Evolutionary conservation across 495 filamentous ascomycete genomes (phyloP).

Genomic region (Podospora conica): DNA sequence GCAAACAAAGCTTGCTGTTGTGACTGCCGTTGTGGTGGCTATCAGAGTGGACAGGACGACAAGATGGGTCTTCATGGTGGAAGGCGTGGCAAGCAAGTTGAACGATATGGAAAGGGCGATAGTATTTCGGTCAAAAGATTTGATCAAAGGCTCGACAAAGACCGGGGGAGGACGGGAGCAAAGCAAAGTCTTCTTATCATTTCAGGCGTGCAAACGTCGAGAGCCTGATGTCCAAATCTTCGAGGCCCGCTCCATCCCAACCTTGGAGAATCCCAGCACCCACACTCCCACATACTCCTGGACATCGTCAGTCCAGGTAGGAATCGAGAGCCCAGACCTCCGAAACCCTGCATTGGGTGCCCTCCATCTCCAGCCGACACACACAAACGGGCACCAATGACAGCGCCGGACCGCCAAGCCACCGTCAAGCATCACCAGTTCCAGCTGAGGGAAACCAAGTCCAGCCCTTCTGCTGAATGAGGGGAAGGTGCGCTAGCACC

Average conservation of each 20-base stretch:
- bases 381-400: background rate
- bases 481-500: too few species aligned
- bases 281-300: background rate
- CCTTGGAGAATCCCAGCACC: background rate
- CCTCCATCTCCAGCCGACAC: background rate
- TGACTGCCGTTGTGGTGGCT: background rate
- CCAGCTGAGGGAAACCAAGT: background rate
- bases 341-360: background rate
- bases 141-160: too few species aligned
- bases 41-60: background rate
- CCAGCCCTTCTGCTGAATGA: background rate
- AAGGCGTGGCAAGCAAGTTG: background rate
- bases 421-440: background rate
- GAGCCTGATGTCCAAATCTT: background rate
- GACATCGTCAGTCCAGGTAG: background rate
- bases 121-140: too few species aligned
- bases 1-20: conserved; percentile 1
- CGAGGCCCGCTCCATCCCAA: background rate
- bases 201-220: background rate
- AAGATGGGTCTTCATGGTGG: background rate
- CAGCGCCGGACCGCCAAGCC: background rate
- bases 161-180: background rate
- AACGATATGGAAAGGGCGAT: background rate
- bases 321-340: background rate
- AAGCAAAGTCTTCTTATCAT: background rate